These are phyloP conservation scores for Colletotrichum tropicale DNA, from an alignment of 2,329 filamentous ascomycete genomes.

Conservation along the genomic window DNA sequence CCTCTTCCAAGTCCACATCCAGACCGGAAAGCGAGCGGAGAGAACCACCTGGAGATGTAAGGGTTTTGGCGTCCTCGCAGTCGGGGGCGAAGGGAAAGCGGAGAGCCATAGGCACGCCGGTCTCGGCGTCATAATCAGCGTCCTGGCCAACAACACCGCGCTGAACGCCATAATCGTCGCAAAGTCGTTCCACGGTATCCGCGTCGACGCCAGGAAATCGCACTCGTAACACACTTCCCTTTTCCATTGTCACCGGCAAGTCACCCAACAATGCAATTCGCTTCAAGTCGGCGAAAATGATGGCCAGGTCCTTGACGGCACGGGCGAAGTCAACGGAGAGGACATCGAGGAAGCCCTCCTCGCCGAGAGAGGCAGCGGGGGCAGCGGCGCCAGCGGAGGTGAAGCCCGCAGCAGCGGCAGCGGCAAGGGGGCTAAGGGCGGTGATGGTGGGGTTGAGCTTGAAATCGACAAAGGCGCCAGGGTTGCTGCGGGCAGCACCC, in stretches of 20 bases:
- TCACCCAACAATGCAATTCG: conserved; percentile 80
- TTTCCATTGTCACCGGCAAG: conserved; percentile 77
- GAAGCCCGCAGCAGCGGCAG: conserved; percentile 54
- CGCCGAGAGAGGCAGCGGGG: conserved; percentile 70
- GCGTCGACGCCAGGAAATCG: conserved; percentile 92
- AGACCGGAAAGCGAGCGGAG: conserved; percentile 44
- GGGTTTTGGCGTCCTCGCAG: conserved; percentile 29
- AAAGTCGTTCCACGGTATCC: conserved; percentile 80
- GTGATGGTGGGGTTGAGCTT: conserved; percentile 87
- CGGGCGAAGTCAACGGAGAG: conserved; percentile 89
- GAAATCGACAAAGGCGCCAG: conserved; percentile 90
- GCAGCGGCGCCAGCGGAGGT: conserved; percentile 44
- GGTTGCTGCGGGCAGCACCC: conserved; percentile 55
- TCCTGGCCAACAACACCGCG: conserved; percentile 83
- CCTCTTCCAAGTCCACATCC: conserved; percentile 38
- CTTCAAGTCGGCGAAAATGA: conserved; percentile 81
- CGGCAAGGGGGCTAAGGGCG: conserved; percentile 75
- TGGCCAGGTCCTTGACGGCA: conserved; percentile 81
- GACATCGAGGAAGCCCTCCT: conserved; percentile 82
- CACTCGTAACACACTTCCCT: conserved; percentile 70
- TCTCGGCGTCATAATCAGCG: conserved; percentile 68
- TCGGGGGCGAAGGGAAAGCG: conserved; percentile 85
- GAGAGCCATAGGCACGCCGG: conserved; percentile 75
- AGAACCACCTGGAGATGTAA: conserved; percentile 54
- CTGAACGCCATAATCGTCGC: conserved; percentile 84